Evolutionary conservation across 306 rosid species (phyloP), one percentile per base, ranked within the genome.

Genomic region (Casuarina cunninghamiana): DNA sequence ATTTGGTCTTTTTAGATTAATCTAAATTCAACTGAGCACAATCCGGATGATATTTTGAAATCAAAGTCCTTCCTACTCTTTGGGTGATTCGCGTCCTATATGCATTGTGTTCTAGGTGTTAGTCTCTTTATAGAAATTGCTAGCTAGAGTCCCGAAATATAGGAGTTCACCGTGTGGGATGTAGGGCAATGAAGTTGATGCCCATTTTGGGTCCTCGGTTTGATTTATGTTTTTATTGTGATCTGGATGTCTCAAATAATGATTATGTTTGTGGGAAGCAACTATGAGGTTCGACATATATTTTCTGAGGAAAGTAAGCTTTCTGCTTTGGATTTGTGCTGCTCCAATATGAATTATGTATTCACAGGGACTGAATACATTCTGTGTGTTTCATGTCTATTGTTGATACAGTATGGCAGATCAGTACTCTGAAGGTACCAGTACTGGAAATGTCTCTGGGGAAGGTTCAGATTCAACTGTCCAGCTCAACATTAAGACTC

Each of bases 401-500:
- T 26, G 74, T 85, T 75, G 55, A 50, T 75, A 77, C 78, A 85
- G 78, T 73, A 96, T 96, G 99, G 97, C 83, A n/a, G 86, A 77
- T 81, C 90, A 87, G 82, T 44, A 75, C 79, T 87, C 88, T 42
- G 96, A 90, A 85, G 94, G 91, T 70, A 78, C 96, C 70, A 89
- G 90, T 83, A 37, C 82, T 61, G 76, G 88, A 83, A 85, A 69
- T 68, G 51, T 80, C 81, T 71, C 89, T 5, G 81, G 84, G 63
- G 89, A 88, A 69, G 50, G 80, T 76, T 88, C 91, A 41, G 92
- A 89, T 86, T 90, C 93, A 50, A 84, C 79, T 77, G 86, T 96
- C 81, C 83, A 91, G 80, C 93, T 96, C 79, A 96, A 93, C 75
- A 85, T 96, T 79, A 96, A 96, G 91, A 96, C 99, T 74, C 82